These are phyloP conservation scores for Blastocladiella emersonii DNA, from an alignment of 371 early-diverging fungal genomes.

Conservation along the genomic window DNA sequence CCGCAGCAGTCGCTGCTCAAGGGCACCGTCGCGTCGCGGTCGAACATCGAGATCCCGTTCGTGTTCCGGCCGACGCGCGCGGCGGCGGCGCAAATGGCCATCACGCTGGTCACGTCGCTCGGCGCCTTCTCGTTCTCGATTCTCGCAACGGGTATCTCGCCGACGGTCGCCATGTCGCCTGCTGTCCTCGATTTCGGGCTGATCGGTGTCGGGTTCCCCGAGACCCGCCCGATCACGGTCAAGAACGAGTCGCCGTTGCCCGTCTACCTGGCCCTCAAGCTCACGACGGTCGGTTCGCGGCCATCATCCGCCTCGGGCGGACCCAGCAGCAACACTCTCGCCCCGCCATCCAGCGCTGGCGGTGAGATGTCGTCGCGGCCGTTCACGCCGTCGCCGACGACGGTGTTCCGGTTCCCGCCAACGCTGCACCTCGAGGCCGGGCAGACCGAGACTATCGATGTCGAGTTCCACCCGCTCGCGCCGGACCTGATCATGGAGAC, in stretches of 20 bases:
- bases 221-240: neutral
- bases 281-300: too few species aligned
- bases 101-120: slow-evolving; percentile 2
- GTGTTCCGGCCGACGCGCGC: neutral
- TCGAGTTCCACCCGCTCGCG: neutral
- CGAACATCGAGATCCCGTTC: neutral
- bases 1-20: neutral
- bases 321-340: too few species aligned
- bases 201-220: neutral
- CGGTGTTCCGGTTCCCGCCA: neutral
- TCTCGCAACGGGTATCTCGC: neutral
- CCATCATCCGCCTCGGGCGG: too few species aligned
- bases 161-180: neutral
- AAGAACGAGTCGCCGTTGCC: neutral
- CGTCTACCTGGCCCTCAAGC: neutral
- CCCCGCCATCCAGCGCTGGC: too few species aligned
- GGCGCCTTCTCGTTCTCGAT: slow-evolving; percentile 2
- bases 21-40: neutral
- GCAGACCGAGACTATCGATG: neutral
- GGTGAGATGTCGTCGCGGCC: neutral
- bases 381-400: neutral
- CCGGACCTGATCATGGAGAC: too few species aligned
- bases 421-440: neutral
- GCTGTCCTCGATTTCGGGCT: slow-evolving; percentile 1
- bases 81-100: neutral